Evolutionary conservation across 352 stramenopile species (phyloP), one percentile per base, ranked within the genome.

Genomic region (Phytopythium boreale): DNA sequence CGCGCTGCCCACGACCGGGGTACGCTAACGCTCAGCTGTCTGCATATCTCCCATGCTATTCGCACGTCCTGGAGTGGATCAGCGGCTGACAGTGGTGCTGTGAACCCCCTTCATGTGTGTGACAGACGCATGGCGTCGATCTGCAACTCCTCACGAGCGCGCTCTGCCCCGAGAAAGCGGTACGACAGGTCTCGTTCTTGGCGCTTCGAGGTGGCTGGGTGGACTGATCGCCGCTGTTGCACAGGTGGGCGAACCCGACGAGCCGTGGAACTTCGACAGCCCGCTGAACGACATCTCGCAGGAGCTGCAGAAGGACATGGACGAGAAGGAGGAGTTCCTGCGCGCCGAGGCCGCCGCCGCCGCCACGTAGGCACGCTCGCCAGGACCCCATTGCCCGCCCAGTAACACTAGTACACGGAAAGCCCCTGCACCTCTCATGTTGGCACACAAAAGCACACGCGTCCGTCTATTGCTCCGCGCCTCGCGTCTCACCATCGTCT

Each of bases 201-300:
- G 14, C 15, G 56, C 17, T 27, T 27, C 5, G 52, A 17, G 15
- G 27, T 10, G 5, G 8, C 4, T 56, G 11, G 7, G 7, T 20
- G 0, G 20, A n/a, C 29, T 24, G 5, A 49, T 7, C 8, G 22
- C 10, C 14, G 19, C 8, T 9, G 53, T 20, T 5, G 20, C 24
- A 20, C 56, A 93, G 84, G 78, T 93, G 4, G 58, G 64, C 6
- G 85, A 93, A 55, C 60, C 79, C 14, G 85, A 93, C 67, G 82
- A 92, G 26, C 50, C 68, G 24, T 93, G 85, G 85, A 81, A 83
- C 50, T 93, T 91, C 59, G 82, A 92, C 63, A 85, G 71, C 52
- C 63, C 92, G 26, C 71, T 93, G 10, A 91, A 91, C 66, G 82
- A 93, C 41, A 83, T 93, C 46, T 88, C 84, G 9, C 83, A 90